Conservation (phyloP, 495 filamentous ascomycete species). For the Aspergillus ellipticus region DNA sequence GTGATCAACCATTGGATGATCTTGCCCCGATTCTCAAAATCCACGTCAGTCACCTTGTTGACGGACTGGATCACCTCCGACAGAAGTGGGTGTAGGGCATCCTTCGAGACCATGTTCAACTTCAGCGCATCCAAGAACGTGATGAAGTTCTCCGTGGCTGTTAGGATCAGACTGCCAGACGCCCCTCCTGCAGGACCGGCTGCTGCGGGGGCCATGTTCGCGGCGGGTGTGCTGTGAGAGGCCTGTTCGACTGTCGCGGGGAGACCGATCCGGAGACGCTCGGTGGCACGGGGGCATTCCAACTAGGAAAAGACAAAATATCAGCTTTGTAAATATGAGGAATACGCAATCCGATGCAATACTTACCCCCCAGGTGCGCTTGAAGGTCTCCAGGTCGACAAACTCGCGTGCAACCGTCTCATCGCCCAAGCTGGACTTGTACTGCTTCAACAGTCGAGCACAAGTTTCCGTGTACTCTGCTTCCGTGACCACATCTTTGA, state of each 20-base stretch:
- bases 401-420: slow-evolving; percentile 81
- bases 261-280: slow-evolving; percentile 86
- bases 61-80: slow-evolving; percentile 94
- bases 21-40: slow-evolving; percentile 92
- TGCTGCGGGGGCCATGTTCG: slow-evolving; percentile 42
- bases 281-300: slow-evolving; percentile 90
- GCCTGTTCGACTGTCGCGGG: slow-evolving; percentile 61
- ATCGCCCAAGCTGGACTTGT: slow-evolving; percentile 87
- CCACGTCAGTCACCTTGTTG: slow-evolving; percentile 88
- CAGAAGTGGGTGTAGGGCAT: slow-evolving; percentile 88
- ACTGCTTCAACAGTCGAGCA: slow-evolving; percentile 88
- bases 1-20: slow-evolving; percentile 98
- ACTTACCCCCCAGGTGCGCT: slow-evolving; percentile 83
- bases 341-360: not conserved
- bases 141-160: slow-evolving; percentile 96
- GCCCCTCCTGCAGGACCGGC: slow-evolving; percentile 43
- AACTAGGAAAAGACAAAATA: slow-evolving; percentile 52
- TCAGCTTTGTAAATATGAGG: not conserved
- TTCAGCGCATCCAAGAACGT: slow-evolving; percentile 93
- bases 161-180: slow-evolving; percentile 71
- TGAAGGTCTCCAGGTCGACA: slow-evolving; percentile 88
- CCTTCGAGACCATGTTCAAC: slow-evolving; percentile 85
- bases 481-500: slow-evolving; percentile 91
- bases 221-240: slow-evolving; percentile 34
- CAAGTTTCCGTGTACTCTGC: slow-evolving; percentile 94